A percentile compares a stretch with the other conserved stretches of the same genome.
Evolutionary conservation across 1,284 basidiomycete genomes (phyloP).

Genomic region (Ceratobasidium sp.): DNA sequence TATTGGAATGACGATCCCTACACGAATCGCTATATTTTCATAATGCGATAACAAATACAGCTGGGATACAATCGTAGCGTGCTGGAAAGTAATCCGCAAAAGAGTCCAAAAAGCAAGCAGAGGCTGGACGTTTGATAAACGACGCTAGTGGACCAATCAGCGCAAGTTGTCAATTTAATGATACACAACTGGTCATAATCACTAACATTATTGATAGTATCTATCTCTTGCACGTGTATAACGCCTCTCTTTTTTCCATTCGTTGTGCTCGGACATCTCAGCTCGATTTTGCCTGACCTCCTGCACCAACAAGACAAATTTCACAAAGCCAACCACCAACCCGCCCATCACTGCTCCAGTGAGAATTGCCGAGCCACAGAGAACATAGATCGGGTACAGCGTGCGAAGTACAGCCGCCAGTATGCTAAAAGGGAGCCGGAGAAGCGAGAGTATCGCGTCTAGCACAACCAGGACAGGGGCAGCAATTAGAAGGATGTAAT

Average conservation of each 20-base stretch:
- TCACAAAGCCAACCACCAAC: conserved; percentile 21
- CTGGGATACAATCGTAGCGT: too few species aligned
- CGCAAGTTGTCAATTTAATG: not conserved
- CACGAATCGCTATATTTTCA: too few species aligned
- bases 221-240: not conserved
- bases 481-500: conserved; percentile 18
- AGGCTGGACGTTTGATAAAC: too few species aligned
- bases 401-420: conserved; percentile 22
- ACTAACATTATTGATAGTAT: not conserved
- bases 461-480: conserved; percentile 15
- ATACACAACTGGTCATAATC: not conserved
- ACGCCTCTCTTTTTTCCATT: conserved; percentile 22
- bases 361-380: conserved; percentile 28
- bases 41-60: too few species aligned
- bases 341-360: conserved; percentile 29
- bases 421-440: conserved; percentile 11
- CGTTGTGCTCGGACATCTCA: conserved; percentile 17
- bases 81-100: too few species aligned
- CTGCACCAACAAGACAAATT: conserved; percentile 26
- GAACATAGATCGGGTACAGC: conserved; percentile 31
- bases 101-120: too few species aligned
- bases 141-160: not conserved
- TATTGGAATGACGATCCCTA: too few species aligned
- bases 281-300: conserved; percentile 28
- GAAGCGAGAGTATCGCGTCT: conserved; percentile 2